phyloP scores from a whole-genome alignment of 345 rosid genomes.

The Trapa bicornis region DNA sequence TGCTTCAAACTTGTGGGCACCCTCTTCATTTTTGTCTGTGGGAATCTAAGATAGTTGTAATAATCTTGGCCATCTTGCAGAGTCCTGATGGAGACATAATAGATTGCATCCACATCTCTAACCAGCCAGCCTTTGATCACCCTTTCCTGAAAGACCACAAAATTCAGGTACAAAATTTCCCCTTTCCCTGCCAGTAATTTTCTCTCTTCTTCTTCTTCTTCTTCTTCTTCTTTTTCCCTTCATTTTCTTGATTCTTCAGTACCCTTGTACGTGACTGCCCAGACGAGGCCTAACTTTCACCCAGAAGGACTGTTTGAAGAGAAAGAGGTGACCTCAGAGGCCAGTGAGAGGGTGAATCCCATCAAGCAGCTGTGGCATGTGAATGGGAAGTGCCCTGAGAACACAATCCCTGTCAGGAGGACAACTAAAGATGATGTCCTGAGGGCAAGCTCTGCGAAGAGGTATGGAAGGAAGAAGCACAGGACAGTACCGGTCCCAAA shows the following conservation, averaged over 20 bases:
- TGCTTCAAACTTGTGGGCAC: background rate
- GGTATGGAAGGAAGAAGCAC: constrained; percentile 40
- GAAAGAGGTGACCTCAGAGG: constrained; percentile 15
- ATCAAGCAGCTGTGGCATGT: constrained; percentile 32
- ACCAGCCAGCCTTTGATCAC: constrained; percentile 96
- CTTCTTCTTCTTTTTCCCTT: background rate
- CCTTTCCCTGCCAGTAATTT: background rate
- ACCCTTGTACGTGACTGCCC: background rate
- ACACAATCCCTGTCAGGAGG: constrained; percentile 59
- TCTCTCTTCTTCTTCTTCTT: too few species aligned
- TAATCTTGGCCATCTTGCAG: constrained; percentile 23
- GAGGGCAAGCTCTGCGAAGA: constrained; percentile 60
- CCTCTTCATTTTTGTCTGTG: background rate
- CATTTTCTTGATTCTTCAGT: background rate
- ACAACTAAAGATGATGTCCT: constrained; percentile 54
- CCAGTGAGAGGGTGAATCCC: constrained; percentile 16
- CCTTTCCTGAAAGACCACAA: constrained; percentile 92
- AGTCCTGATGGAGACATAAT: constrained; percentile 73
- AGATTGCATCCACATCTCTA: constrained; percentile 73
- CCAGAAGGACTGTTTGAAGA: constrained; percentile 38
- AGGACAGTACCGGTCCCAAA: constrained; percentile 32
- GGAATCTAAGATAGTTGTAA: background rate
- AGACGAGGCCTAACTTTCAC: constrained; percentile 38
- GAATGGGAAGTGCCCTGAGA: constrained; percentile 46
- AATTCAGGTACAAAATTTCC: constrained; percentile 50